Evolutionary conservation across 1,284 basidiomycete genomes (phyloP), one percentile per base, ranked within the genome.

Genomic region (Acaromyces ingoldii): DNA sequence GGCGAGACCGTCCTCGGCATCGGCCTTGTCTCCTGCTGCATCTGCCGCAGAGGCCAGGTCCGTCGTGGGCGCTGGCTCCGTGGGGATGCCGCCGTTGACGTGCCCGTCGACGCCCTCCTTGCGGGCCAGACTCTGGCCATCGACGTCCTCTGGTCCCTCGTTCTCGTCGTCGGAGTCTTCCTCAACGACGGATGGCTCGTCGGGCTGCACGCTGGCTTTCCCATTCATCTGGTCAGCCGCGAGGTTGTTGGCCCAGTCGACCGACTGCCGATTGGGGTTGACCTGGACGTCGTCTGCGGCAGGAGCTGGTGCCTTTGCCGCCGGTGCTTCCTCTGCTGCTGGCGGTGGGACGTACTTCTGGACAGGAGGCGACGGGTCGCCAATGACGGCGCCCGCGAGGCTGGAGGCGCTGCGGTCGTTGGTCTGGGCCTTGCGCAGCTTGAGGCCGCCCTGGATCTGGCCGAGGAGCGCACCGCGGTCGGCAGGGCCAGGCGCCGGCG

Each of bases 211-310:
- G 9, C 65, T 58, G 26, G 65, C 56, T 49, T 77, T 72, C 68
- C 58, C 49, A 70, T 76, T 76, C 74, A 67, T 65, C 51, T 67
- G 66, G 76, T 93, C 89, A 36, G 85, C 85, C 7, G 91, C 91
- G n/a, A 93, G 80, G 34, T 85, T 86, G 51, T 84, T 82, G 72
- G 89, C 89, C 92, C 92, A 96, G 70, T 91, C 91, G 9, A 95
- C 87, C 24, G 85, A 87, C 75, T 91, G 87, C 57, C 87, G 81
- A 68, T 89, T 84, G 47, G 77, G 50, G 38, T 82, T 53, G 74
- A 65, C 47, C 60, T 50, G 51, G 31, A 31, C 39, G 65, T 67
- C 72, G 80, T 76, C 29, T 42, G 48, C 55, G 62, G 52, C 42
- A 40, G 38, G 7, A 40, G 57, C 45, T 9, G 74, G 60, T 7